phyloP scores from a whole-genome alignment of 2,329 filamentous ascomycete species.

The Microdochium bolleyi region DNA sequence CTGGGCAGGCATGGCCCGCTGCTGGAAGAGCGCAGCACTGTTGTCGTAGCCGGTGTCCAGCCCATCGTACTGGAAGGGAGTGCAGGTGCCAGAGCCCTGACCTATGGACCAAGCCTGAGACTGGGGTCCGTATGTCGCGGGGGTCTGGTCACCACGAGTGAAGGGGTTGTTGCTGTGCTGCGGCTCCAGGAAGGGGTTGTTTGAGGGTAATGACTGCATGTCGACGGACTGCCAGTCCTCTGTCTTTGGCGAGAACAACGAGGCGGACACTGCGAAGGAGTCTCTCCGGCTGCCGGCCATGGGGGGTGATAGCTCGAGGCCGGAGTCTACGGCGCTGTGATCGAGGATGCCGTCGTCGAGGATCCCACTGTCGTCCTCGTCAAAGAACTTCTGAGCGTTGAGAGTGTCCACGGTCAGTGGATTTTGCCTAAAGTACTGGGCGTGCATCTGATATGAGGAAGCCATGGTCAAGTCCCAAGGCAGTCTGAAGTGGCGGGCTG shows the following conservation, averaged over 20 bases:
- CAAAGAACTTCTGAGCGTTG: slow-evolving; percentile 48
- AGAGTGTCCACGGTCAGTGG: slow-evolving; percentile 45
- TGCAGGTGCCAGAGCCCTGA: slow-evolving; percentile 61
- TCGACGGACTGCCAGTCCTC: slow-evolving; percentile 58
- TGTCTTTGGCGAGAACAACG: slow-evolving; percentile 57
- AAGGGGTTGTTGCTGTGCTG: slow-evolving; percentile 55
- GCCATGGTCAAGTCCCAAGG: slow-evolving; percentile 30
- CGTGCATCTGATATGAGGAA: slow-evolving; percentile 42
- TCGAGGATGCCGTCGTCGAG: slow-evolving; percentile 56
- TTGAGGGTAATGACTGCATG: slow-evolving; percentile 56
- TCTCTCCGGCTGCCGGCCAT: slow-evolving; percentile 56
- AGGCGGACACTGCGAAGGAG: slow-evolving; percentile 49
- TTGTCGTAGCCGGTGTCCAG: slow-evolving; percentile 47
- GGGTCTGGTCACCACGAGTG: slow-evolving; percentile 51
- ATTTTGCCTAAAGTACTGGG: slow-evolving; percentile 37
- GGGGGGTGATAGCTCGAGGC: slow-evolving; percentile 54
- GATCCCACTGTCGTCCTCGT: slow-evolving; percentile 52
- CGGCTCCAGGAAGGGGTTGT: slow-evolving; percentile 53
- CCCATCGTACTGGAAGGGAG: slow-evolving; percentile 66
- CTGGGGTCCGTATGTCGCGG: slow-evolving; percentile 32
- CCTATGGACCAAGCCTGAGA: slow-evolving; percentile 54
- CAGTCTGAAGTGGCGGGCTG: neutral
- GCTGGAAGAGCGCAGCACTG: slow-evolving; percentile 43
- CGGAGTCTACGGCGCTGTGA: slow-evolving; percentile 50
- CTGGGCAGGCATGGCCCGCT: slow-evolving; percentile 38